Base-by-base conservation (phyloP, 305 asterid genomes). In the Fraxinus xanthoxyloides region DNA sequence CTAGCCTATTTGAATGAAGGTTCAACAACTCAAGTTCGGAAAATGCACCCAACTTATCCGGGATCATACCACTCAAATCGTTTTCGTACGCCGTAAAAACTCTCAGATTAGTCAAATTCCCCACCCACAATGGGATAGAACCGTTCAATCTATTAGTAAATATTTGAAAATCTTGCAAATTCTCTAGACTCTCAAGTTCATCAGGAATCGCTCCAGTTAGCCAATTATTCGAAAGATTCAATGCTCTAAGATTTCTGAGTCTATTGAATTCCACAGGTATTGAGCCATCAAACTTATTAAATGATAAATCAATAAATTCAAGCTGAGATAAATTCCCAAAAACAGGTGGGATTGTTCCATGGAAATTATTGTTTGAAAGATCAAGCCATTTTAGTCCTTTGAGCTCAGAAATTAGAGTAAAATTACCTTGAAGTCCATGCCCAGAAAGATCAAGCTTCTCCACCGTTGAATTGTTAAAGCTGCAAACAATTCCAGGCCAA, bases 281-380 rank as follows among this genome's bases (percentile, higher is more conserved):
- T 7, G 90, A 81, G 77, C 95, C 92, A 13, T 40, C 91, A 81
- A 94, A 92, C 76, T 83, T 85, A 69, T 96, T 96, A 85, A 90
- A 93, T 0, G 99, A 94, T 34, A 96, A 92, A 92, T 96, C 98
- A 83, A 96, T 98, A 91, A 90, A 91, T 83, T 92, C 93, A 83
- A 96, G 98, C 82, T 86, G 85, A 40, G 91, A 82, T 78, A 96
- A 86, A 40, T 90, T 87, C 40, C 92, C 95, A 76, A 96, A 87
- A 48, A 89, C 85, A 54, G 87, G 84, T 73, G 98, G 98, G 30
- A 96, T 93, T 21, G 82, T 63, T 79, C 97, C 98, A 76, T 85
- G 90, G 79, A 96, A 93, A 77, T 86, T 89, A 89, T 96, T 96
- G 85, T 77, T 59, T 56, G 99, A 96, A 84, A 96, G 95, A 89